Percentiles rank a stretch among this genome's conserved stretches.
These are phyloP conservation scores for Linderina pennispora DNA, from an alignment of 192 early-diverging fungal genomes.

Conservation along the genomic window DNA sequence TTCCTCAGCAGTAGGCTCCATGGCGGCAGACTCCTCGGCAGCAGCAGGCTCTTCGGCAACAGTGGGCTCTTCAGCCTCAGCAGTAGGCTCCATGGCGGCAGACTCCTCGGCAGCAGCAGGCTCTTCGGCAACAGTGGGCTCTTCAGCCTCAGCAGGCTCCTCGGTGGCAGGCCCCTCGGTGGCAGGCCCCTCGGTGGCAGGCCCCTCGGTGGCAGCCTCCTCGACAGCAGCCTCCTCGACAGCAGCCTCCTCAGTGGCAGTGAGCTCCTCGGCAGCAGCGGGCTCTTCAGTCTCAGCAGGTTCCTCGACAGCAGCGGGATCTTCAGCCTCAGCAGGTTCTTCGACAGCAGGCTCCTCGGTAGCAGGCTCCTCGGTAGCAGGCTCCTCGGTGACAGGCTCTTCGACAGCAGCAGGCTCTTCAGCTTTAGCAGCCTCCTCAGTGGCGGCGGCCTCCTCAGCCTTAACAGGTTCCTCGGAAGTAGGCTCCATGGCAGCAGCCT, in stretches of 20 bases:
- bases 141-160: not conserved
- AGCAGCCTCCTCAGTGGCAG: not conserved
- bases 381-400: not conserved
- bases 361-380: too few species aligned
- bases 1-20: not conserved
- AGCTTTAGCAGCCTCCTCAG: not conserved
- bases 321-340: not conserved
- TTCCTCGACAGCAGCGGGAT: not conserved
- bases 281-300: not conserved
- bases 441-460: not conserved
- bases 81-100: too few species aligned
- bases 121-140: not conserved
- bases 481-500: constrained; percentile 4
- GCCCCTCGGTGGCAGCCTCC: not conserved
- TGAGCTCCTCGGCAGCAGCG: not conserved
- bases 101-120: not conserved
- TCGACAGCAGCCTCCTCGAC: not conserved
- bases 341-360: too few species aligned
- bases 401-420: not conserved
- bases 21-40: too few species aligned
- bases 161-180: not conserved
- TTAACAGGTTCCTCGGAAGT: too few species aligned
- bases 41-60: too few species aligned
- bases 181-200: not conserved
- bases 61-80: not conserved